Conservation (phyloP, 2,329 filamentous ascomycete species). For the Pseudogymnoascus sp. region DNA sequence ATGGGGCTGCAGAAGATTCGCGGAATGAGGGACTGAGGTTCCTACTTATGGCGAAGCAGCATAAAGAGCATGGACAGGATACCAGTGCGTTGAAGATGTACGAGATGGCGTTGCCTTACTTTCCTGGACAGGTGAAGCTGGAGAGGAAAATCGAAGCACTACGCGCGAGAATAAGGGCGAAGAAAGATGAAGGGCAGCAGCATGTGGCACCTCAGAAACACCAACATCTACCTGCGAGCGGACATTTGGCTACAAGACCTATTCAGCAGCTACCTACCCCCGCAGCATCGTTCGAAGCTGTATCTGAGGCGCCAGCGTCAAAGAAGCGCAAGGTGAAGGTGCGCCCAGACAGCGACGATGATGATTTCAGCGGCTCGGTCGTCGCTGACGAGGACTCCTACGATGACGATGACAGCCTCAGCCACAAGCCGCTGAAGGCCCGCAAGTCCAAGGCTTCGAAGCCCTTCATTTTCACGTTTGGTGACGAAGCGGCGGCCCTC, state of each 20-base stretch:
- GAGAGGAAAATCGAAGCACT: conserved; percentile 61
- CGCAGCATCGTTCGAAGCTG: conserved; percentile 20
- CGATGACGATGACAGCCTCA: conserved; percentile 28
- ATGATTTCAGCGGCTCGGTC: conserved; percentile 28
- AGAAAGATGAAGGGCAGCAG: conserved; percentile 25
- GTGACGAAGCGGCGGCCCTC: conserved; percentile 31
- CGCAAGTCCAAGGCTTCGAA: conserved; percentile 28
- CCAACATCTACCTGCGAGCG: conserved; percentile 12
- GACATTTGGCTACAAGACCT: conserved; percentile 18
- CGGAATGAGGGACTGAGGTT: conserved; percentile 77
- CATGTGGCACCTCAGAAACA: conserved; percentile 11
- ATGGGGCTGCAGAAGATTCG: conserved; percentile 56
- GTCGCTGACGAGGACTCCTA: conserved; percentile 35
- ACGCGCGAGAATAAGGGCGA: conserved; percentile 41
- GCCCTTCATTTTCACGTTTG: conserved; percentile 22
- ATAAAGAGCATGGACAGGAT: conserved; percentile 76
- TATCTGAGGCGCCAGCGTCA: conserved; percentile 10
- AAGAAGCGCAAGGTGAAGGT: conserved; percentile 25
- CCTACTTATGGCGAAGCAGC: conserved; percentile 84
- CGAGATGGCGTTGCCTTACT: conserved; percentile 73
- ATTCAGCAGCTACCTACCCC: conserved; percentile 20
- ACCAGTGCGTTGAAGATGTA: conserved; percentile 76
- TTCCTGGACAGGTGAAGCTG: conserved; percentile 76
- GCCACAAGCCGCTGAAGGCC: conserved; percentile 25
- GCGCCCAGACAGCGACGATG: conserved; percentile 22